Base-by-base conservation (phyloP, 176 grass and related monocot genomes). In the Triticum urartu region DNA sequence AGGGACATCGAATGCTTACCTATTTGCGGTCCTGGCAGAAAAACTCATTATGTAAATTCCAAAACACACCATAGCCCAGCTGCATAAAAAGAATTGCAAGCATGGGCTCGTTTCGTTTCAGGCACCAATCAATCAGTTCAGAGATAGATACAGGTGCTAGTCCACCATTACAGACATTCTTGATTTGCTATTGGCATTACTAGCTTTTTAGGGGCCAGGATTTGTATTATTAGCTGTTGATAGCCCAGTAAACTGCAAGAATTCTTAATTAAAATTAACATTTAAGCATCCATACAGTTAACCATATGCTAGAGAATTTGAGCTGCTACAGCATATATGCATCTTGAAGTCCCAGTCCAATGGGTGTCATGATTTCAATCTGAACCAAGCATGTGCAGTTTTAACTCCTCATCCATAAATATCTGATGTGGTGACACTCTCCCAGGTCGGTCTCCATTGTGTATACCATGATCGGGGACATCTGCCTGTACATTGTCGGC, bases 391-490 rank as follows among this genome's bases (percentile, higher is more conserved):
- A 11, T 40, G 17, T 52, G 48, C 14, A 11, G n/a, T 3, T 52
- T 22, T 18, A 54, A 72, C 22, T 43, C 52, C n/a, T 47, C 22
- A 6, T 15, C 33, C 7, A 38, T 60, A 33, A 82, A 33, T 9
- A 21, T 47, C 5, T 76, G n/a, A 75, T 59, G 40, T 43, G 4
- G 45, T 1, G 13, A 28, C 32, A 5, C 15, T 63, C 20, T 84
- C 82, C 17, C 85, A 98, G 97, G 82, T 98, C 97, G 0, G 97
- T 98, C 17, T 95, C 91, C 65, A 92, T 98, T 83, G 97, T 98
- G 13, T 98, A 98, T 75, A 95, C 94, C 32, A 86, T 91, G 81
- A 86, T 95, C 64, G 97, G 97, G 17, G 97, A 98, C 72, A 89
- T 98, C 60, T 95, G 92, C 87, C 77, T 98, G 66, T 95, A 95